phyloP scores from a whole-genome alignment of 2,329 filamentous ascomycete species.

The Hypocrella siamensis region DNA sequence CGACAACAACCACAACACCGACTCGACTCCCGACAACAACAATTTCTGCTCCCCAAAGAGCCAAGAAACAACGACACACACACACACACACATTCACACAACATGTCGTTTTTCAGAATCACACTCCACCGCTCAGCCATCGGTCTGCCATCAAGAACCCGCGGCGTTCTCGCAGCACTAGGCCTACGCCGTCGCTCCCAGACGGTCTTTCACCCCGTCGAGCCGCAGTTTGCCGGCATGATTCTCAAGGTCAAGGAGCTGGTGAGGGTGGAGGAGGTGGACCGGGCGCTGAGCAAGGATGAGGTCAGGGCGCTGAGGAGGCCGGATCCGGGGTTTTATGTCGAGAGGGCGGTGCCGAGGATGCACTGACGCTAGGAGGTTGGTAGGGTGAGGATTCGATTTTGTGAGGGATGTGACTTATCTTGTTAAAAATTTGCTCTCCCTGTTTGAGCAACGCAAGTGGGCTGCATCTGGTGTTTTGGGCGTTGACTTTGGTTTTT shows the following conservation, averaged over 20 bases:
- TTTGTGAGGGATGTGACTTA: neutral
- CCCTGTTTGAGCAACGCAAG: too few species aligned
- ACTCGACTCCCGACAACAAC: neutral
- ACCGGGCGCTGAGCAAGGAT: constrained; percentile 41
- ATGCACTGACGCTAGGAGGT: too few species aligned
- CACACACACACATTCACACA: neutral
- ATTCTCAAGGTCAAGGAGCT: constrained; percentile 92
- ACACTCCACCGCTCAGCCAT: constrained; percentile 82
- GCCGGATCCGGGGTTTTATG: constrained; percentile 66
- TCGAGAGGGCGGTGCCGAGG: constrained; percentile 42
- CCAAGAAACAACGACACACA: too few species aligned
- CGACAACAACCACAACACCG: too few species aligned
- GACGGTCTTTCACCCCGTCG: constrained; percentile 80
- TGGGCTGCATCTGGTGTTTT: too few species aligned
- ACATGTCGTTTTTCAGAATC: constrained; percentile 76
- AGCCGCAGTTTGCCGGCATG: constrained; percentile 68
- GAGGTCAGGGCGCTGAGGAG: constrained; percentile 58
- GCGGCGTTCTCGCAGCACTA: constrained; percentile 69
- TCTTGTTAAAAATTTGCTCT: too few species aligned
- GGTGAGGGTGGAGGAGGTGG: constrained; percentile 68
- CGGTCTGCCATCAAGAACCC: constrained; percentile 65
- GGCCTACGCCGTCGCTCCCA: constrained; percentile 72
- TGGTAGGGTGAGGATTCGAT: too few species aligned
- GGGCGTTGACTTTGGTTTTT: too few species aligned
- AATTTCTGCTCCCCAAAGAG: too few species aligned